These are phyloP conservation scores for Diplodia mutila DNA, from an alignment of 2,329 filamentous ascomycete genomes.

Conservation along the genomic window DNA sequence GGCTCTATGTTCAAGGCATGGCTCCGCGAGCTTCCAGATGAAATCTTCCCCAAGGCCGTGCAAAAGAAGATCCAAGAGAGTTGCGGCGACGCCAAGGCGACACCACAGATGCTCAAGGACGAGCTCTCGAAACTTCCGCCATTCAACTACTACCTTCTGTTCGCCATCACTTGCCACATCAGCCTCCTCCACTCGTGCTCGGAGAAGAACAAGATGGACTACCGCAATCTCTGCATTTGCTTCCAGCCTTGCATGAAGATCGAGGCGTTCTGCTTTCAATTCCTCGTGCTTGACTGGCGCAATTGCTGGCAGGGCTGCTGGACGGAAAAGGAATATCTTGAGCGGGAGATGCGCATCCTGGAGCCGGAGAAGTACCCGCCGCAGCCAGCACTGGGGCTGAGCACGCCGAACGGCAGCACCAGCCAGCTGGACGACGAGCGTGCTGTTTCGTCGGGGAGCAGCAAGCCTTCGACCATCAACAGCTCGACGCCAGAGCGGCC, in stretches of 20 bases:
- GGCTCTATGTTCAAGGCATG: slow-evolving; percentile 96
- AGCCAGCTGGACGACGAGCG: slow-evolving; percentile 52
- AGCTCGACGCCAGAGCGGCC: slow-evolving; percentile 27
- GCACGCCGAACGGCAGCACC: slow-evolving; percentile 21
- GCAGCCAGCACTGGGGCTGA: slow-evolving; percentile 3
- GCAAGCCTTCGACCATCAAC: slow-evolving; percentile 52
- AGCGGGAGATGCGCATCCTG: slow-evolving; percentile 56
- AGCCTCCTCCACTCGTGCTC: slow-evolving; percentile 88
- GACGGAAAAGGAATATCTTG: slow-evolving; percentile 80
- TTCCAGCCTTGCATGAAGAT: slow-evolving; percentile 98
- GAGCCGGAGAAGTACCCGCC: slow-evolving; percentile 26
- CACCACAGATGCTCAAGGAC: slow-evolving; percentile 84
- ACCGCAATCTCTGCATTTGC: slow-evolving; percentile 92
- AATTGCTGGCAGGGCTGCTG: slow-evolving; percentile 97
- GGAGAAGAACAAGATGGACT: slow-evolving; percentile 98
- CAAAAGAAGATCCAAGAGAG: slow-evolving; percentile 81
- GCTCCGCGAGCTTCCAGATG: slow-evolving; percentile 92
- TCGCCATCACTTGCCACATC: slow-evolving; percentile 95
- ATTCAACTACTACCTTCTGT: slow-evolving; percentile 96
- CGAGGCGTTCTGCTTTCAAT: slow-evolving; percentile 92
- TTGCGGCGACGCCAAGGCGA: slow-evolving; percentile 76
- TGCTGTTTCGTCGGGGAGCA: slow-evolving; percentile 63
- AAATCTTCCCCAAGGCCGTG: slow-evolving; percentile 83
- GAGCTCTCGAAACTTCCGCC: slow-evolving; percentile 92
- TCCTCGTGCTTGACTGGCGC: slow-evolving; percentile 92